Conservation (phyloP, 768 basidiomycete species). For the Galerina marginata region DNA sequence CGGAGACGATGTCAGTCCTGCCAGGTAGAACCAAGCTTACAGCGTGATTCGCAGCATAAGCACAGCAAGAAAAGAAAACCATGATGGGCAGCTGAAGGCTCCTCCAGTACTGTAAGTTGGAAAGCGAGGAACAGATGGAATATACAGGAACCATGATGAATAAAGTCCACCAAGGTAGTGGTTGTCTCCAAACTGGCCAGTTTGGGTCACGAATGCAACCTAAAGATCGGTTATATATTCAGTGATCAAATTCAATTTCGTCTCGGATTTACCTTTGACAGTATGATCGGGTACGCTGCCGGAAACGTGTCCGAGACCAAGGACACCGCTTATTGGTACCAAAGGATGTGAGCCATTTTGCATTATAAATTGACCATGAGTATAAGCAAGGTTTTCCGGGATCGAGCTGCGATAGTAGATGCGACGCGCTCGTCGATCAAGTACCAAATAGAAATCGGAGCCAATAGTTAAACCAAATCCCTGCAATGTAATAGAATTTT, state of each 20-base stretch:
- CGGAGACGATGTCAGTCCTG: constrained; percentile 75
- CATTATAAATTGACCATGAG: constrained; percentile 60
- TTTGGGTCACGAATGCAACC: constrained; percentile 76
- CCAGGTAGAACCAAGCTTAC: constrained; percentile 66
- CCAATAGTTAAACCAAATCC: constrained; percentile 87
- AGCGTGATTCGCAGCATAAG: constrained; percentile 73
- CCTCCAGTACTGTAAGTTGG: constrained; percentile 75
- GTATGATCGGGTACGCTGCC: constrained; percentile 47
- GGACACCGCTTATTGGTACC: constrained; percentile 44
- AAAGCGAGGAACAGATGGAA: constrained; percentile 73
- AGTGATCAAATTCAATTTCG: constrained; percentile 25
- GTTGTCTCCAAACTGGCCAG: constrained; percentile 81
- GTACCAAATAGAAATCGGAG: constrained; percentile 77
- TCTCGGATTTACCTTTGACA: constrained; percentile 42
- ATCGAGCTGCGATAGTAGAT: constrained; percentile 54
- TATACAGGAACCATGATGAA: constrained; percentile 79
- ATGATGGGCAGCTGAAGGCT: constrained; percentile 77
- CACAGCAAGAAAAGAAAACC: constrained; percentile 78
- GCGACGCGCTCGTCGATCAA: constrained; percentile 62
- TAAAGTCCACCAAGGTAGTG: constrained; percentile 83
- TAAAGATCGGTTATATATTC: constrained; percentile 31
- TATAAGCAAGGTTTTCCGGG: constrained; percentile 44
- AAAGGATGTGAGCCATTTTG: constrained; percentile 50
- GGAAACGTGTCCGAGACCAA: constrained; percentile 48
- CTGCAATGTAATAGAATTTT: constrained; percentile 36